Base-by-base conservation (phyloP, 1,284 basidiomycete species). In the Mrakiaceae sp. region DNA sequence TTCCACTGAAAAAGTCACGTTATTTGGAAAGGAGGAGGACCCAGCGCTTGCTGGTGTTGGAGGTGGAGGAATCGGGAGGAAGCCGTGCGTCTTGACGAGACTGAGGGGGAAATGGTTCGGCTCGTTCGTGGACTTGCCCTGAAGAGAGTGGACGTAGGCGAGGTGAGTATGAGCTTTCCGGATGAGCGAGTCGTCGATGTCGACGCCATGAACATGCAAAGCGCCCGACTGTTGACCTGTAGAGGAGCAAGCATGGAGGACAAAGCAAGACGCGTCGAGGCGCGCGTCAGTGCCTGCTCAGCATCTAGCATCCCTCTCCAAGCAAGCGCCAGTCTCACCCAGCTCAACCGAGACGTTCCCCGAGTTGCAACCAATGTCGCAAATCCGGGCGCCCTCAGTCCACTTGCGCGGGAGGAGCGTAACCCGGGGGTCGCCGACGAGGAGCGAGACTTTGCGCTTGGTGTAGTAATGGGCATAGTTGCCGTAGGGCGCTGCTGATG, bases 291-390 rank as follows among this genome's bases (percentile, higher is more conserved):
- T 27, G 27, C 27, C 27, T 27, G 27, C 27, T 27, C 27, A 27
- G 27, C 27, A 27, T 27, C 27, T 2, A 27, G 27, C 27, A 27
- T 27, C 27, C 27, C 27, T 27, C 27, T 27, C 27, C 27, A 27
- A 27, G 40, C 14, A n/a, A 58, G 14, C 11, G 27, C 27, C 27
- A 27, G 5, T 69, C 77, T 57, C 67, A 86, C 88, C 89, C 50
- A 91, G 84, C 73, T 90, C 87, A 70, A 86, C 87, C 0, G 87
- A 86, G 39, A 91, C 83, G 79, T 81, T 83, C 2, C 89, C 89
- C 71, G 88, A 85, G 72, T 91, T 92, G 71, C 87, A 89, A 2
- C 90, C 89, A 0, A 91, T 74, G 72, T 92, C 90, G 9, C 91
- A 79, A 2, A 91, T 84, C 57, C 79, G 76, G 63, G 81, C 81